A percentile compares a stretch with the other conserved stretches of the same genome.
phyloP scores from a whole-genome alignment of 306 rosid genomes.

The Gastrolobium villosum region DNA sequence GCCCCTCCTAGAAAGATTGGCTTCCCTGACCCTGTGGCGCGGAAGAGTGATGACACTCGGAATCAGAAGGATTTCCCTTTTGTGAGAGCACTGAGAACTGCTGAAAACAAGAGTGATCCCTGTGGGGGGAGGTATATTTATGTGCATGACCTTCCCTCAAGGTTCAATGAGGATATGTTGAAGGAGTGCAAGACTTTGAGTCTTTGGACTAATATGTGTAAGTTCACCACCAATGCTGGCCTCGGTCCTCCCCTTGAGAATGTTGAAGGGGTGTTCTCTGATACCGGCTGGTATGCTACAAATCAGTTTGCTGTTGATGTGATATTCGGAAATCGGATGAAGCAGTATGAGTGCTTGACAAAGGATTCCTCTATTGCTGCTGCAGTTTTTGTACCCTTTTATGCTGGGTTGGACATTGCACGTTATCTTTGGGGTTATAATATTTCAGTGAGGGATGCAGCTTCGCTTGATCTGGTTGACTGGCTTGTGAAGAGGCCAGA shows the following conservation, averaged over 20 bases:
- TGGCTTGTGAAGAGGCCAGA: conserved; percentile 98
- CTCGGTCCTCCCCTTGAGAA: conserved; percentile 98
- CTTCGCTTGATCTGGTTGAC: conserved; percentile 85
- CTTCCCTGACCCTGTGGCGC: conserved; percentile 2
- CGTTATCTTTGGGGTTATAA: conserved; percentile 95
- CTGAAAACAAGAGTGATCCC: conserved; percentile 90
- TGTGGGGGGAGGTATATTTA: conserved; percentile 98
- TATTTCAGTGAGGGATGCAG: conserved; percentile 84
- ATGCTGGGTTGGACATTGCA: conserved; percentile 96
- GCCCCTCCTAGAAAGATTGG: conserved; percentile 45
- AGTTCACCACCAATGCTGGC: conserved; percentile 92
- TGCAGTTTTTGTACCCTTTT: conserved; percentile 92
- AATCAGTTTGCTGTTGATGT: conserved; percentile 99
- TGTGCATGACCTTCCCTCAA: conserved; percentile 88
- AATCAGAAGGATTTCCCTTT: conserved; percentile 60
- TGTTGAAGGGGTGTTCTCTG: conserved; percentile 86
- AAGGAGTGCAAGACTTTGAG: conserved; percentile 85
- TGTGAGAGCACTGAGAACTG: conserved; percentile 72
- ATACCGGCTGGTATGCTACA: conserved; percentile 92
- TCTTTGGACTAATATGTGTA: conserved; percentile 97
- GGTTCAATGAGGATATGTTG: conserved; percentile 96
- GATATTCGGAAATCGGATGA: conserved; percentile 90
- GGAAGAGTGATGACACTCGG: neutral
- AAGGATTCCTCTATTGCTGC: conserved; percentile 89
- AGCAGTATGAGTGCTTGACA: conserved; percentile 94